Evolutionary conservation across 2,329 filamentous ascomycete species (phyloP).

Genomic region (Xylariaceae sp.): DNA sequence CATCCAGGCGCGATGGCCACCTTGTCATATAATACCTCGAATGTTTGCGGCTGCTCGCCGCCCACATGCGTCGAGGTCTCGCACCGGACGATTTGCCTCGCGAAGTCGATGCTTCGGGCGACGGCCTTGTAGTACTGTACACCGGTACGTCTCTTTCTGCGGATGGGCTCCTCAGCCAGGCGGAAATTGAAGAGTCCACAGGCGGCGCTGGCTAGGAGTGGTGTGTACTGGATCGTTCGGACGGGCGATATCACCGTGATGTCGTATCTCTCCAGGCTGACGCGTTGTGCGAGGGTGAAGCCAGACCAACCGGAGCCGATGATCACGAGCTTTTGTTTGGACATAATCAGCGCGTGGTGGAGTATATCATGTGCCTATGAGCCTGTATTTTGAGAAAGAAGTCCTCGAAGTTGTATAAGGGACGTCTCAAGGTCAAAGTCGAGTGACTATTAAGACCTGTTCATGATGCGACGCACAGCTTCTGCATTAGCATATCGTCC

Average conservation of each 20-base stretch:
- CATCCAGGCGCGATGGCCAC: slow-evolving; percentile 39
- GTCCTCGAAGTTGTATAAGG: too few species aligned
- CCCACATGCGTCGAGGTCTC: slow-evolving; percentile 27
- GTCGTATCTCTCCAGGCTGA: slow-evolving; percentile 31
- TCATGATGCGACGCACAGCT: too few species aligned
- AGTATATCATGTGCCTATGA: too few species aligned
- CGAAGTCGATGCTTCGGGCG: slow-evolving; percentile 34
- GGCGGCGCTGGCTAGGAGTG: slow-evolving; percentile 39
- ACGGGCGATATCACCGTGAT: slow-evolving; percentile 37
- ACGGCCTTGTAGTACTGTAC: slow-evolving; percentile 35
- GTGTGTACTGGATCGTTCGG: slow-evolving; percentile 39
- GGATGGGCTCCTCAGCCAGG: slow-evolving; percentile 39
- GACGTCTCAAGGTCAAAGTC: too few species aligned
- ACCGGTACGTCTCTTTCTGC: slow-evolving; percentile 25
- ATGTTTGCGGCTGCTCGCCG: slow-evolving; percentile 21
- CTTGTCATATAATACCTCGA: slow-evolving; percentile 37
- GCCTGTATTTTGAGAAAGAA: too few species aligned
- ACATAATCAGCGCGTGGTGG: slow-evolving; percentile 1
- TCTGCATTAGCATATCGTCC: too few species aligned
- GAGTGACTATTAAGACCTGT: too few species aligned
- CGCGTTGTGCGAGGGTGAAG: slow-evolving; percentile 32
- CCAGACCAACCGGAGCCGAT: slow-evolving; percentile 38
- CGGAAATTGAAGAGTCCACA: slow-evolving; percentile 40
- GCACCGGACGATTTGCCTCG: slow-evolving; percentile 29
- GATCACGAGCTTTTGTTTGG: slow-evolving; percentile 18